Evolutionary conservation across 2,329 filamentous ascomycete genomes (phyloP), one percentile per base, ranked within the genome.

Genomic region (Geoglossum cookeanum): DNA sequence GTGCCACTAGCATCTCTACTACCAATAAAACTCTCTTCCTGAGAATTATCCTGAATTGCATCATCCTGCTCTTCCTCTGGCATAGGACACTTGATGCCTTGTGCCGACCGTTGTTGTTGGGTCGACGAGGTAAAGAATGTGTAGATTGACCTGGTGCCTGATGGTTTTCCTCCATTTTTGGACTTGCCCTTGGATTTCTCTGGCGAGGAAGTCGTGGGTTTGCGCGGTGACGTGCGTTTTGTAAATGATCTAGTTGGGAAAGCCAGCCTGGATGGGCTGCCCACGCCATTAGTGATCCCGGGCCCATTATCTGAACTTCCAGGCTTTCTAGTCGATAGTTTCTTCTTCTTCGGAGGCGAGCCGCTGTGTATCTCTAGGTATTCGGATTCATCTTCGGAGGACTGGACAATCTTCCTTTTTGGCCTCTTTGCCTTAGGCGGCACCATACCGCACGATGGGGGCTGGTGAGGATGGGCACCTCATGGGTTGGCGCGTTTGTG

Each of bases 371-470:
- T 42, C 27, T 45, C 42, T 45, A 27, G 39, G 35, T 15, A 5
- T 15, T 45, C 45, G 7, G 32, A 39, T 32, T 48, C 55, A 32
- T 57, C 55, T n/a, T 57, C 55, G 11, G 42, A 48, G 15, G 55
- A 51, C 44, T 29, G 32, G 42, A 33, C 44, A 27, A 39, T 48
- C 33, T n/a, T 44, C 45, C 45, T 44, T 32, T 57, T 57, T 30
- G 22, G 27, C 42, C 55, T 48, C 45, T 48, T 57, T 33, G 55
- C 27, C 17, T 44, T 30, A 33, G 44, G 42, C 45, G 42, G 55
- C 11, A 32, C 55, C 55, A 57, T 57, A 32, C 55, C 55, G 55
- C 55, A 33, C 54, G 37, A 39, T 53, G 49, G n/a, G 8, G 37
- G 49, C 13, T 32, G 32, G 49, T 32, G 49, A 35, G 30, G 37